Evolutionary conservation across 2,329 filamentous ascomycete genomes (phyloP).

Genomic region (Hymenoscyphus fraxineus): DNA sequence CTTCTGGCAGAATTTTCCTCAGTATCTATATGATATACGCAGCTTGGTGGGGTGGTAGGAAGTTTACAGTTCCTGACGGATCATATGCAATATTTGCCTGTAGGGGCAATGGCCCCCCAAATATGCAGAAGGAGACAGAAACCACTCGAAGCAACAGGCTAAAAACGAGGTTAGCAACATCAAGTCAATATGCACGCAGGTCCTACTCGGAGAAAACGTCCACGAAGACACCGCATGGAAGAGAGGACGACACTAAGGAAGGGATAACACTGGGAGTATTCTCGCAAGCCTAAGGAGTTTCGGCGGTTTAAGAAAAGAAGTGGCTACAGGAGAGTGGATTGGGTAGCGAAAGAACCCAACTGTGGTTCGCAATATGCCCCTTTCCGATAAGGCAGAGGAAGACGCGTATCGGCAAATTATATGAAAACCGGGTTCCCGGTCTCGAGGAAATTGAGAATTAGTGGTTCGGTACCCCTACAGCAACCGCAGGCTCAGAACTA

Average conservation of each 20-base stretch:
- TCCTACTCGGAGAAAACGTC: neutral
- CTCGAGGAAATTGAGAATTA: neutral
- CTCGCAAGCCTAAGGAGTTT: neutral
- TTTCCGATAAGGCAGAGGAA: neutral
- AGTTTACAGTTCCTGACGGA: too few species aligned
- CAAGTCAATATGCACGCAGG: neutral
- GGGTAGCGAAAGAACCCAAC: neutral
- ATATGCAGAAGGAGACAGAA: neutral
- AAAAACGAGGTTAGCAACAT: neutral
- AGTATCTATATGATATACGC: too few species aligned
- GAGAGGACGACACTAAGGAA: neutral
- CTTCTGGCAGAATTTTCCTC: too few species aligned
- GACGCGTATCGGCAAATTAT: neutral
- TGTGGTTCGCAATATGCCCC: neutral
- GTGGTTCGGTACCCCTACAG: neutral
- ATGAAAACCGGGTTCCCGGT: too few species aligned
- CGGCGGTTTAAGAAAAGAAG: neutral
- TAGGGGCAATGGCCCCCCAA: too few species aligned
- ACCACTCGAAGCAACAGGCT: neutral
- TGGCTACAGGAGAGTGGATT: neutral
- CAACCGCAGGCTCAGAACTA: neutral
- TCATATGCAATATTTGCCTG: too few species aligned
- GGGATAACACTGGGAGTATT: neutral
- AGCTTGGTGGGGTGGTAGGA: too few species aligned
- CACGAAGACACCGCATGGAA: neutral